Percentiles rank a stretch among this genome's conserved stretches.
Evolutionary conservation across 2,329 filamentous ascomycete species (phyloP).

Genomic region (Magnaporthiopsis incrustans): DNA sequence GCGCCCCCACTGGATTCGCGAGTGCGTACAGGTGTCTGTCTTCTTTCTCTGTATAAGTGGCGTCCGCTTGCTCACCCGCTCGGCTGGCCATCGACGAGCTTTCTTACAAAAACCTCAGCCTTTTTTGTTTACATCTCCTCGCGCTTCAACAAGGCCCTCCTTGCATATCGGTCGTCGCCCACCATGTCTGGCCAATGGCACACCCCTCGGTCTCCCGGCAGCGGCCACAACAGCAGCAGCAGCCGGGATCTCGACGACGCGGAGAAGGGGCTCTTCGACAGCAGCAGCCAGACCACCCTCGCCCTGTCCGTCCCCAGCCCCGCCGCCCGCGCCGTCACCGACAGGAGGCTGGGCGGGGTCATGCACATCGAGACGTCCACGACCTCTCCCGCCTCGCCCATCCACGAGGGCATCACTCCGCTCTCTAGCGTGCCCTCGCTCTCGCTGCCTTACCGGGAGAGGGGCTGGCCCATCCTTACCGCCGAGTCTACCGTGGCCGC

Average conservation of each 20-base stretch:
- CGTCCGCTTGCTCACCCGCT: neutral
- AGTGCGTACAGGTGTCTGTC: neutral
- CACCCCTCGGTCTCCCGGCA: too few relatives aligned
- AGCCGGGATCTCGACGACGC: conserved; percentile 20
- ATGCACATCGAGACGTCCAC: conserved; percentile 17
- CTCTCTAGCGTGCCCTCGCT: conserved; percentile 19
- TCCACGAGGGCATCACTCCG: conserved; percentile 24
- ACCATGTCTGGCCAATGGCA: conserved; percentile 16
- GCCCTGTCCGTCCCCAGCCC: conserved; percentile 10
- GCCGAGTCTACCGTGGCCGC: neutral
- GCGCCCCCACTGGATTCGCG: neutral
- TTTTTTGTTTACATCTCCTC: neutral
- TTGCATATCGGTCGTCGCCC: neutral
- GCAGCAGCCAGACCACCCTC: neutral
- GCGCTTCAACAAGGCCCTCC: neutral
- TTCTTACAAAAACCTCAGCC: neutral
- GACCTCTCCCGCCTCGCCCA: conserved; percentile 19
- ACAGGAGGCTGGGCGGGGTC: conserved; percentile 15
- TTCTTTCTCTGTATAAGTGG: neutral
- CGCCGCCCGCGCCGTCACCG: conserved; percentile 7
- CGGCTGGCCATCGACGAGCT: neutral
- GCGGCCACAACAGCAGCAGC: conserved; percentile 5
- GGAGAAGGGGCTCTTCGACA: conserved; percentile 28
- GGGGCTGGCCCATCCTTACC: neutral
- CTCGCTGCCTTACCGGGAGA: conserved; percentile 17